These are phyloP conservation scores for Scalesia atractyloides DNA, from an alignment of 129 eudicot genomes.

Conservation along the genomic window DNA sequence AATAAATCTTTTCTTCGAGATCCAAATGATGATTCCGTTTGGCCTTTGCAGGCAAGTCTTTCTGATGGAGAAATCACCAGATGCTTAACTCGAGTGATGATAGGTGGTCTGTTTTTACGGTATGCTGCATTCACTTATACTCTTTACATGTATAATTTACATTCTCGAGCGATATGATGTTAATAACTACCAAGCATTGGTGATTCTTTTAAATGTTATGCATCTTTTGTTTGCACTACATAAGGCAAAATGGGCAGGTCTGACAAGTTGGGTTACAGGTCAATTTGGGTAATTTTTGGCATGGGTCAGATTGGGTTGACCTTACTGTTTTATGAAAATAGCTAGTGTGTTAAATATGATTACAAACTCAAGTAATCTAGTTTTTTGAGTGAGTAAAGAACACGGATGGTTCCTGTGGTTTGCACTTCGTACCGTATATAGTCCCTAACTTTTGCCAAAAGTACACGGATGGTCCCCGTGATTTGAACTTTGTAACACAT, in stretches of 20 bases:
- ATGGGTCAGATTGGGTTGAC: neutral
- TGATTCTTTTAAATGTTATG: conserved; percentile 17
- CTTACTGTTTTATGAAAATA: neutral
- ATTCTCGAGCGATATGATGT: conserved; percentile 19
- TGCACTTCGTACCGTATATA: too few species aligned
- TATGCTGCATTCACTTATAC: conserved; percentile 31
- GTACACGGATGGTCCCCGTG: too few species aligned
- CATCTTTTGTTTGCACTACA: conserved; percentile 16
- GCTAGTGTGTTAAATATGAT: neutral
- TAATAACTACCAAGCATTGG: conserved; percentile 5
- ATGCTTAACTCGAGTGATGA: conserved; percentile 67
- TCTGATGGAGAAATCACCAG: conserved; percentile 87
- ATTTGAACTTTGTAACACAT: too few species aligned
- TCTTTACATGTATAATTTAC: neutral
- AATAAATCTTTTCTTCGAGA: conserved; percentile 5
- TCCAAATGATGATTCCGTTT: conserved; percentile 19
- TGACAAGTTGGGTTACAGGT: conserved; percentile 2
- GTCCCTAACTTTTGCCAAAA: too few species aligned
- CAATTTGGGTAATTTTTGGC: conserved; percentile 1
- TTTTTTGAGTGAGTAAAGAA: too few species aligned
- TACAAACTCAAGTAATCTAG: too few species aligned
- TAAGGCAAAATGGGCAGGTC: neutral
- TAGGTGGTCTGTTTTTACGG: conserved; percentile 90
- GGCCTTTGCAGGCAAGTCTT: conserved; percentile 67
- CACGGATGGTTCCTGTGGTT: too few species aligned